Evolutionary conservation across 768 basidiomycete genomes (phyloP).

Genomic region (Jaapia argillacea): DNA sequence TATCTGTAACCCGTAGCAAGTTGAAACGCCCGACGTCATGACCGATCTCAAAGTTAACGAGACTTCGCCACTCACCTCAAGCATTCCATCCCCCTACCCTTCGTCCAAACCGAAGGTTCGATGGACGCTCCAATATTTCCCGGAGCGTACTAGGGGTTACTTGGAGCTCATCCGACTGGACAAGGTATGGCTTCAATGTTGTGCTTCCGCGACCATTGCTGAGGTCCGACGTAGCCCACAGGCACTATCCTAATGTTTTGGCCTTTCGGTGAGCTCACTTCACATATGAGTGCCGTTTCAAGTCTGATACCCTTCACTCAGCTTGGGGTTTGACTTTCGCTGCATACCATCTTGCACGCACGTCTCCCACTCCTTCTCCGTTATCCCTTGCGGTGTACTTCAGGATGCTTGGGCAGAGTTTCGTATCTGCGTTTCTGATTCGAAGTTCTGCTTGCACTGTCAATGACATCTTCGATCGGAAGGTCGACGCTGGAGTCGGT

Average conservation of each 20-base stretch:
- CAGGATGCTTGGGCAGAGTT: constrained; percentile 21
- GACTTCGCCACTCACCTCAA: too few relatives aligned
- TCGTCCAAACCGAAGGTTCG: too few relatives aligned
- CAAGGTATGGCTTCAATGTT: background rate
- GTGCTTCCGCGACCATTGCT: background rate
- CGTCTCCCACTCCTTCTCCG: constrained; percentile 15
- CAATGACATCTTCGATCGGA: constrained; percentile 45
- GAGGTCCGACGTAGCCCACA: background rate
- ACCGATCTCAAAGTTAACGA: too few relatives aligned
- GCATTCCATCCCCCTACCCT: too few relatives aligned
- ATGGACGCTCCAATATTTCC: background rate
- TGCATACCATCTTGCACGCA: constrained; percentile 25
- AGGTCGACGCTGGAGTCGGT: constrained; percentile 46
- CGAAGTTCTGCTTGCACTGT: constrained; percentile 43
- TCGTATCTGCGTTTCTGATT: constrained; percentile 31
- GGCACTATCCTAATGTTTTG: background rate
- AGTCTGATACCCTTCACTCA: background rate
- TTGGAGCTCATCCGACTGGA: background rate
- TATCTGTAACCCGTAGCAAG: too few relatives aligned
- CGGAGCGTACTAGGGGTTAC: background rate
- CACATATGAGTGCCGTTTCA: background rate
- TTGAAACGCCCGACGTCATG: too few relatives aligned
- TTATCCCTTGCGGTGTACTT: constrained; percentile 21
- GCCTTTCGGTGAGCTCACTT: background rate
- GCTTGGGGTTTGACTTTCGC: constrained; percentile 42